These are phyloP conservation scores for Iris pallida DNA, from an alignment of 116 monocot genomes.

Conservation along the genomic window DNA sequence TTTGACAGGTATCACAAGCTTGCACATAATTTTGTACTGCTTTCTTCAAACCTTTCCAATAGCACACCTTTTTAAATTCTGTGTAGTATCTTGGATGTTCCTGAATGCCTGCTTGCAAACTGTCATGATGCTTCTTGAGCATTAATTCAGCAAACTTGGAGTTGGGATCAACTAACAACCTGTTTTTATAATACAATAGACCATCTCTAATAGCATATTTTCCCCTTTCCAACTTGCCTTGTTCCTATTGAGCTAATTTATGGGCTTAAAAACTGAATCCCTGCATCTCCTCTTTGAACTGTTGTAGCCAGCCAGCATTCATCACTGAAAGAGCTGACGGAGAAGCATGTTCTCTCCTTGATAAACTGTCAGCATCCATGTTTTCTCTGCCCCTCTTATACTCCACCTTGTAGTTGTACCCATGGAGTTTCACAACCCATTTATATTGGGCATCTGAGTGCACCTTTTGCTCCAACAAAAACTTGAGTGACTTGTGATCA, in stretches of 20 bases:
- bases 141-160: neutral
- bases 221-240: too few relatives aligned
- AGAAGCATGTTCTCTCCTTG: neutral
- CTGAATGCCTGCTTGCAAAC: neutral
- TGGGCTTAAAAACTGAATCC: neutral
- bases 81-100: neutral
- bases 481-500: conserved; percentile 4
- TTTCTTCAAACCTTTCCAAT: neutral
- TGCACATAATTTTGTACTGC: neutral
- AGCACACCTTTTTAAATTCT: neutral
- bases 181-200: neutral
- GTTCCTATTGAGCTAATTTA: neutral
- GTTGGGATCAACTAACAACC: neutral
- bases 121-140: neutral
- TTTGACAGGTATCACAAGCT: neutral
- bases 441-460: neutral
- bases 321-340: neutral
- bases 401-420: conserved; percentile 7
- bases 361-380: conserved; percentile 9
- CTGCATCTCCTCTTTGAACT: neutral
- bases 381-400: conserved; percentile 15
- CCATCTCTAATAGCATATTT: neutral
- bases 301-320: too few relatives aligned
- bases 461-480: conserved; percentile 6
- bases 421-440: conserved; percentile 8